These are phyloP conservation scores for Solanum raphanifolium DNA, from an alignment of 257 asterid genomes.

Conservation along the genomic window DNA sequence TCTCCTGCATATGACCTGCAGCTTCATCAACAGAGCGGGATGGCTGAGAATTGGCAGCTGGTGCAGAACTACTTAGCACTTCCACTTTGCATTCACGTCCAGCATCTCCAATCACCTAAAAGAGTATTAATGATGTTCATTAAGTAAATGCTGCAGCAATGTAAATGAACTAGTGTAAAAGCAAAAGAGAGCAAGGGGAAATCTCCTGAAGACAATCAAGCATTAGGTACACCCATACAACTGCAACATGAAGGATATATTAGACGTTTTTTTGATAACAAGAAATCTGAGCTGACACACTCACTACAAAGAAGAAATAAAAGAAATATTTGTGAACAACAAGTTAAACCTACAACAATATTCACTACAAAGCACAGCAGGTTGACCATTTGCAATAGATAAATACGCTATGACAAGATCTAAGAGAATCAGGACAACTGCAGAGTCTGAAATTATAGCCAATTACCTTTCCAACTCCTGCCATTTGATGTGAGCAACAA, in stretches of 20 bases:
- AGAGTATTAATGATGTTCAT: not conserved
- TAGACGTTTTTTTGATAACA: not conserved
- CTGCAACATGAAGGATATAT: not conserved
- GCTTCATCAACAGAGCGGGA: conserved; percentile 8
- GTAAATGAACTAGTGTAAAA: not conserved
- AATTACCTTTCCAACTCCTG: not conserved
- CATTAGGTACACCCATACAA: not conserved
- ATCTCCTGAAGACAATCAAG: not conserved
- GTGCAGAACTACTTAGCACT: conserved; percentile 3
- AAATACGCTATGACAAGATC: not conserved
- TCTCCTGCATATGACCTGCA: conserved; percentile 9
- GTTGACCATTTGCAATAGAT: not conserved
- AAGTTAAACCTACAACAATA: not conserved
- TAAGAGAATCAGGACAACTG: not conserved
- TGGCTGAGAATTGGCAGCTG: conserved; percentile 13
- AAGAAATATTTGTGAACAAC: not conserved
- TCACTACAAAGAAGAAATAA: not conserved
- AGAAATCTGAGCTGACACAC: not conserved
- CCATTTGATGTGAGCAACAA: not conserved
- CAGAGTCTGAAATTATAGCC: not conserved
- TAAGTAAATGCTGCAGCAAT: not conserved
- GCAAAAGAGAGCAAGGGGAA: not conserved
- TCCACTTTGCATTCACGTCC: conserved; percentile 16
- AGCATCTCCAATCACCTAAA: conserved; percentile 46
- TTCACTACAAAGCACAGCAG: not conserved